Conservation (phyloP, 192 early-diverging fungal species). For the Phlyctochytrium planicorne region DNA sequence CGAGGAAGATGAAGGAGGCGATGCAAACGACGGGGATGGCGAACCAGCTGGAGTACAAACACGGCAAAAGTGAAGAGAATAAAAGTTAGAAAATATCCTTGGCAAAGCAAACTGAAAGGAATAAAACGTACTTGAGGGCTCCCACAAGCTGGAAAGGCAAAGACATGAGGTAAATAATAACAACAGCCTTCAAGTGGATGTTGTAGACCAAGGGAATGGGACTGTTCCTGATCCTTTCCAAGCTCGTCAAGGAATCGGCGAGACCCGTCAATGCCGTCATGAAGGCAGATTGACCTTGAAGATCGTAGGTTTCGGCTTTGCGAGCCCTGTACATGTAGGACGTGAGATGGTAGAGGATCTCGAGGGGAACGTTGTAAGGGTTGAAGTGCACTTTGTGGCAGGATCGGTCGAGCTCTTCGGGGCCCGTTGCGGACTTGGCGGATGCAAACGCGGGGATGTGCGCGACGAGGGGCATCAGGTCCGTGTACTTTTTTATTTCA, state of each 20-base stretch:
- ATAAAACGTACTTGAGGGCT: not conserved
- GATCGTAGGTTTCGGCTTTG: slow-evolving; percentile 23
- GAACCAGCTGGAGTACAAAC: slow-evolving; percentile 24
- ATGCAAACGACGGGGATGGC: slow-evolving; percentile 71
- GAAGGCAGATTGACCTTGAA: not conserved
- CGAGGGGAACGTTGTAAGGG: slow-evolving; percentile 34
- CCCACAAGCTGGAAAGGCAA: slow-evolving; percentile 81
- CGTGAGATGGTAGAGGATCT: slow-evolving; percentile 23
- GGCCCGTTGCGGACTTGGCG: slow-evolving; percentile 14
- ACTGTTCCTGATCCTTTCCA: slow-evolving; percentile 79
- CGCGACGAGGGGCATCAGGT: slow-evolving; percentile 65
- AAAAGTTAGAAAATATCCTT: not conserved
- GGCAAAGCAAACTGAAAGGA: not conserved
- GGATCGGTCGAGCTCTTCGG: not conserved
- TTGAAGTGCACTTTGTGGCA: not conserved
- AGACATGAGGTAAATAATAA: slow-evolving; percentile 67
- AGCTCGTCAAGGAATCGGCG: slow-evolving; percentile 45
- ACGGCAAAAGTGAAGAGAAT: not conserved
- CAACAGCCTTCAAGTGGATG: slow-evolving; percentile 79
- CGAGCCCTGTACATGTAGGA: not conserved
- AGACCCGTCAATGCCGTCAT: slow-evolving; percentile 21
- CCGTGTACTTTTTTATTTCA: slow-evolving; percentile 50
- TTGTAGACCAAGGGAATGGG: slow-evolving; percentile 85
- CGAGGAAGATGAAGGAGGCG: slow-evolving; percentile 68
- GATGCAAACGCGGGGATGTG: slow-evolving; percentile 65